Conservation (phyloP, 768 basidiomycete species). For the Rhodotorula graminis region DNA sequence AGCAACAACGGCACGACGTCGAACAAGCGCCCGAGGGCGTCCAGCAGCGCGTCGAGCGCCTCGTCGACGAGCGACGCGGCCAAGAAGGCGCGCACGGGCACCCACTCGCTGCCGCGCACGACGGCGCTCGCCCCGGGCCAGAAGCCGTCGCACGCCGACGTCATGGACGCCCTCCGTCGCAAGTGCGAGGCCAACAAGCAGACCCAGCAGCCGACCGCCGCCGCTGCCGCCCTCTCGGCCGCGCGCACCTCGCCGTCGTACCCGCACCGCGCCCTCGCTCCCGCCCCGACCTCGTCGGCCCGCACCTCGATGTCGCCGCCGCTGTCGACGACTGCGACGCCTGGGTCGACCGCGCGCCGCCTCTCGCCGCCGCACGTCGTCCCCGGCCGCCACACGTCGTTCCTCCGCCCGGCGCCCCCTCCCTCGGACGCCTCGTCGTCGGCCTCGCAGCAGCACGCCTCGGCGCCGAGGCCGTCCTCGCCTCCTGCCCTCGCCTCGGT, state of each 20-base stretch:
- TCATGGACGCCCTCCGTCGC: constrained; percentile 27
- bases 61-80: neutral
- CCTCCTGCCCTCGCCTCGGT: neutral
- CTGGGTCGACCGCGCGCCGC: neutral
- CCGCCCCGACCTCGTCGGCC: neutral
- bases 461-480: neutral
- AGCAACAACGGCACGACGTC: neutral
- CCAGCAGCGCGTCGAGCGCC: neutral
- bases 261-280: neutral
- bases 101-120: neutral
- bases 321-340: neutral
- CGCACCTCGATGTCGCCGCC: neutral
- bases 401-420: constrained; percentile 1
- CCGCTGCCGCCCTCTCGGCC: neutral
- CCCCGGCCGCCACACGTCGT: constrained; percentile 13
- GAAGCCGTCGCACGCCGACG: constrained; percentile 19
- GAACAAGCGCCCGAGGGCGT: constrained; percentile 1
- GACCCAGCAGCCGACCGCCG: neutral
- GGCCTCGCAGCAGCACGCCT: neutral
- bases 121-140: neutral
- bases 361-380: constrained; percentile 2
- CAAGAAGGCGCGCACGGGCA: constrained; percentile 9
- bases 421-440: neutral
- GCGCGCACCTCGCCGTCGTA: neutral
- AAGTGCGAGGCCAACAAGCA: constrained; percentile 28